A percentile compares a stretch with the other conserved stretches of the same genome.
Conservation (phyloP, 192 early-diverging fungal genomes). For the Phlyctochytrium bullatum region DNA sequence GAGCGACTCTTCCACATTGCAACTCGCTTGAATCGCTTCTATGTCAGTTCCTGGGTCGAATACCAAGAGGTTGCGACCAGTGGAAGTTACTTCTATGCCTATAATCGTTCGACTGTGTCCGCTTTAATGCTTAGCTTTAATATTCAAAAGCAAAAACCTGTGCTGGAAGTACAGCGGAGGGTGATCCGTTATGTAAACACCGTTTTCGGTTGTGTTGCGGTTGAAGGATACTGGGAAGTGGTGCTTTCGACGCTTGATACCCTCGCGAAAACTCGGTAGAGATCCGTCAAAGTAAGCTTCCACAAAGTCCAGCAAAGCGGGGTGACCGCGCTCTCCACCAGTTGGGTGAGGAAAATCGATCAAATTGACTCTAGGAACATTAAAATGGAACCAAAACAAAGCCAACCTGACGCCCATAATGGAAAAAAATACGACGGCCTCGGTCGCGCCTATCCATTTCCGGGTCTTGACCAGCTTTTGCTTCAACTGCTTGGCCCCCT, state of each 20-base stretch:
- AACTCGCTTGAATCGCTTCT: too few relatives aligned
- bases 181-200: too few relatives aligned
- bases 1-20: too few relatives aligned
- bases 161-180: neutral
- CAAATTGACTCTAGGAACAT: slow-evolving; percentile 10
- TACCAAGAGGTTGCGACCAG: neutral
- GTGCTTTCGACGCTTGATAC: too few relatives aligned
- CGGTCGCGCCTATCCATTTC: slow-evolving; percentile 34
- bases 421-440: slow-evolving; percentile 17
- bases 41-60: neutral
- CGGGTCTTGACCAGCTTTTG: slow-evolving; percentile 5
- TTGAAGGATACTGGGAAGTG: too few relatives aligned
- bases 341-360: slow-evolving; percentile 24
- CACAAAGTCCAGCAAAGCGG: slow-evolving; percentile 22
- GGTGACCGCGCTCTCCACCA: slow-evolving; percentile 16
- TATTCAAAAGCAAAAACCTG: neutral
- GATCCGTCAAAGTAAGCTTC: slow-evolving; percentile 33
- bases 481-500: slow-evolving; percentile 21
- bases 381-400: neutral
- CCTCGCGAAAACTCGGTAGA: neutral
- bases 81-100: neutral
- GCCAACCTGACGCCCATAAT: slow-evolving; percentile 20
- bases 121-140: too few relatives aligned
- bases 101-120: neutral
- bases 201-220: too few relatives aligned